Evolutionary conservation across 345 rosid genomes (phyloP), one percentile per base, ranked within the genome.

Genomic region (Eucalyptus viminalis): DNA sequence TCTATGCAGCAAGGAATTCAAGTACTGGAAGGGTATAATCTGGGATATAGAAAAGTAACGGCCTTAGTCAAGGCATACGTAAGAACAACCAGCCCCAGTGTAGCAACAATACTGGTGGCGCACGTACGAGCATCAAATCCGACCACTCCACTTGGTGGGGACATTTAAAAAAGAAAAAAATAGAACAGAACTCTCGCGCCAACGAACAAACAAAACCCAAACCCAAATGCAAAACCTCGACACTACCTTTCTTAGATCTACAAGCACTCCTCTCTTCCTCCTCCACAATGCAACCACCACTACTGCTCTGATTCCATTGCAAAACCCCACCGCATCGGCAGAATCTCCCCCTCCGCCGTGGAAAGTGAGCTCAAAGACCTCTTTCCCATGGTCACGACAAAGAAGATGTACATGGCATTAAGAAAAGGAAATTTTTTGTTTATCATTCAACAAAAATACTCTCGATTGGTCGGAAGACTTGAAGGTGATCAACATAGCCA

Each of bases 401-500:
- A 27, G 14, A 60, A 60, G 31, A 60, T 60, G 67, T 25, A 27
- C 31, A 60, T 6, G 31, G 15, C 4, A 60, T 12, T 1, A 5
- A 27, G 0, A 60, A 60, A 60, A 27, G 31, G 3, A 12, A 60
- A 3, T 0, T 53, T 53, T 2, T 21, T 53, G 0, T 24, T 25
- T 58, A 58, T 25, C n/a, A 5, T 58, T 58, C 0, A 12, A 25
- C n/a, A 27, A 25, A 58, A 60, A 25, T 60, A 13, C 31, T 27
- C 31, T 60, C 27, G 31, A 60, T 27, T 60, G n/a, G 15, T 27
- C 4, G 15, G 31, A 60, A 27, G 4, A 60, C 14, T 60, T 6
- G 8, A 11, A 60, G 1, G 2, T 56, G 31, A 54, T 11, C 25
- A 60, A 60, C 7, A 60, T 60, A 5, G 0, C 3, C 2, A 58